These are phyloP conservation scores for Calvatia gigantea DNA, from an alignment of 768 basidiomycete species.

Conservation along the genomic window DNA sequence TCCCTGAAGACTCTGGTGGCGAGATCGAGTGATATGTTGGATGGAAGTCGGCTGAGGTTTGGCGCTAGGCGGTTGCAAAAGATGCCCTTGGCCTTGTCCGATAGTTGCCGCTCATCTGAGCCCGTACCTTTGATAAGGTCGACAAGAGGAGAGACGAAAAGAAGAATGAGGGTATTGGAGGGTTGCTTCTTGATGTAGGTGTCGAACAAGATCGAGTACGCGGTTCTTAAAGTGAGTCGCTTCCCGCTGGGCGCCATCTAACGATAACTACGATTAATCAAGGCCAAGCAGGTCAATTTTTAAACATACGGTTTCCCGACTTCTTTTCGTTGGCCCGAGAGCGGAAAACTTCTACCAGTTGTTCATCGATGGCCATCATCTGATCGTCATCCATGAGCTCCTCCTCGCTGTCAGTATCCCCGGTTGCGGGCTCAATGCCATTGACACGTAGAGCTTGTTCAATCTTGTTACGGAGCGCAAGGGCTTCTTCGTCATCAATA, in stretches of 20 bases:
- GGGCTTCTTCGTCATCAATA: conserved; percentile 30
- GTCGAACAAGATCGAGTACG: conserved; percentile 92
- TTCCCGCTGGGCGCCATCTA: conserved; percentile 74
- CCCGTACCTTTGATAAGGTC: conserved; percentile 66
- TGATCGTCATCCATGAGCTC: conserved; percentile 94
- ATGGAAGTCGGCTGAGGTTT: conserved; percentile 68
- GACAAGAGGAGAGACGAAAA: conserved; percentile 71
- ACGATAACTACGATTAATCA: not conserved
- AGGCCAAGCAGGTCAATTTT: not conserved
- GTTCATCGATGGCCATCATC: conserved; percentile 95
- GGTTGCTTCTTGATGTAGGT: conserved; percentile 76
- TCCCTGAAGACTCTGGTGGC: conserved; percentile 48
- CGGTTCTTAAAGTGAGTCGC: conserved; percentile 96
- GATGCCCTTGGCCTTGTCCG: conserved; percentile 82
- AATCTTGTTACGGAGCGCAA: conserved; percentile 66
- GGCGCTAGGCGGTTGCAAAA: conserved; percentile 62
- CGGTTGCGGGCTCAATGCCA: conserved; percentile 53
- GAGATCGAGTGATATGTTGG: conserved; percentile 40
- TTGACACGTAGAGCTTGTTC: conserved; percentile 59
- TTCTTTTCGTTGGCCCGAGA: conserved; percentile 59
- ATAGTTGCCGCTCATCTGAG: conserved; percentile 81
- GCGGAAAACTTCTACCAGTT: conserved; percentile 85
- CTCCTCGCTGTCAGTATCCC: conserved; percentile 56
- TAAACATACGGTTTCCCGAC: conserved; percentile 56
- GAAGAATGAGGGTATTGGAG: conserved; percentile 63